phyloP scores from a whole-genome alignment of 805 yeast genomes.

The Scheffersomyces lignosus region DNA sequence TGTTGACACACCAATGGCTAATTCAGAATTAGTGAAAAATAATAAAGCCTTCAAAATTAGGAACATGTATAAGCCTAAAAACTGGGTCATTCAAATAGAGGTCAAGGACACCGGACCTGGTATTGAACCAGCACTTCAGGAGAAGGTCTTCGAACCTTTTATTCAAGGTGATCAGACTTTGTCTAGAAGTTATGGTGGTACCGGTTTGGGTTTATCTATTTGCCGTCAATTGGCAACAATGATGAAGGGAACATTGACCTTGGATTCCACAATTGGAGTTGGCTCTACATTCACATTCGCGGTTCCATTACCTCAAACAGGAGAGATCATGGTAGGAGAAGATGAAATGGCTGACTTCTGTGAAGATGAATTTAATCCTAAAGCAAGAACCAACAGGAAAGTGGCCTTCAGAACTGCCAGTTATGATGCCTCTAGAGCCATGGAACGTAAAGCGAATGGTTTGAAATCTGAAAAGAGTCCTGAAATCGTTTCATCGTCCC shows the following conservation, averaged over 20 bases:
- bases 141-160: conserved; percentile 90
- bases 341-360: conserved; percentile 44
- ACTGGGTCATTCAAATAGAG: conserved; percentile 65
- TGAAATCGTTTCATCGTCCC: too few species aligned
- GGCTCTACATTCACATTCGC: conserved; percentile 85
- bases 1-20: conserved; percentile 1
- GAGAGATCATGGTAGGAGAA: conserved; percentile 46
- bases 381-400: conserved; percentile 51
- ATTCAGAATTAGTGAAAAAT: conserved; percentile 35
- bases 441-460: too few species aligned
- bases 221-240: conserved; percentile 87
- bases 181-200: conserved; percentile 91
- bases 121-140: conserved; percentile 77
- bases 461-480: too few species aligned
- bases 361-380: conserved; percentile 67
- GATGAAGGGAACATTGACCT: conserved; percentile 84
- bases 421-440: too few species aligned
- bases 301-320: conserved; percentile 70
- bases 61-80: conserved; percentile 37
- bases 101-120: conserved; percentile 96
- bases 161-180: conserved; percentile 96
- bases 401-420: conserved; percentile 37
- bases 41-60: conserved; percentile 35
- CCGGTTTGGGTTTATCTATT: conserved; percentile 87
- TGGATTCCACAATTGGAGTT: conserved; percentile 72